Evolutionary conservation across 2,329 filamentous ascomycete genomes (phyloP), one percentile per base, ranked within the genome.

Genomic region (Coccinonectria pachysandricola): DNA sequence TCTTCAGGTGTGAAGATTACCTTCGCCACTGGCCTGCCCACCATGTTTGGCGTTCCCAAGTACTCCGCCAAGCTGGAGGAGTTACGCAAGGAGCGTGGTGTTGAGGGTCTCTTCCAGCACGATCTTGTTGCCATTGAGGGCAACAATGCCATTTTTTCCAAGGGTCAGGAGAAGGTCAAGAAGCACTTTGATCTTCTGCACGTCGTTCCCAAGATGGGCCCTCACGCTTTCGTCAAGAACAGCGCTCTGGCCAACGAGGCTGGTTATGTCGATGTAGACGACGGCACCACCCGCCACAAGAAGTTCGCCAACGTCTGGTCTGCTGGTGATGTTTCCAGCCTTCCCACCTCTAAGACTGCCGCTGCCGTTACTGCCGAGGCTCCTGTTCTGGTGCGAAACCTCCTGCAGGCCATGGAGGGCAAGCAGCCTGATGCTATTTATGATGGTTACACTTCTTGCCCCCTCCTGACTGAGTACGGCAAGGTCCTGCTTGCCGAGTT

Each of bases 401-500:
- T 71, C 13, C 37, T 69, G 18, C 48, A 45, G 8, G 37, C 54
- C 0, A 42, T 65, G 26, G 59, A 69, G 10, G 65, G 63, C 17
- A 60, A 63, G 39, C 45, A 56, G 7, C 49, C 53, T 1, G 52
- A 64, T 12, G 54, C 55, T 0, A 38, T 36, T 1, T 71, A 71
- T 30, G 65, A 71, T 33, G 67, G 67, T 3, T 71, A 71, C 48
- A 68, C 67, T 4, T 70, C 65, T 0, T 71, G 67, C 40, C 68
- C 67, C 5, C 54, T 71, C 2, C 22, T 60, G 32, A 71, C 65
- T 2, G 60, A 73, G 38, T 71, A 75, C 35, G 68, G 68, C 32
- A 75, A 76, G 53, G 69, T 78, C 2, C 54, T 78, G 12, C 63
- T 78, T 7, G 71, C 71, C 0, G 73, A 78, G 48, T 78, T 78